Evolutionary conservation across 257 asterid species (phyloP).

Genomic region (Buddleja alternifolia): DNA sequence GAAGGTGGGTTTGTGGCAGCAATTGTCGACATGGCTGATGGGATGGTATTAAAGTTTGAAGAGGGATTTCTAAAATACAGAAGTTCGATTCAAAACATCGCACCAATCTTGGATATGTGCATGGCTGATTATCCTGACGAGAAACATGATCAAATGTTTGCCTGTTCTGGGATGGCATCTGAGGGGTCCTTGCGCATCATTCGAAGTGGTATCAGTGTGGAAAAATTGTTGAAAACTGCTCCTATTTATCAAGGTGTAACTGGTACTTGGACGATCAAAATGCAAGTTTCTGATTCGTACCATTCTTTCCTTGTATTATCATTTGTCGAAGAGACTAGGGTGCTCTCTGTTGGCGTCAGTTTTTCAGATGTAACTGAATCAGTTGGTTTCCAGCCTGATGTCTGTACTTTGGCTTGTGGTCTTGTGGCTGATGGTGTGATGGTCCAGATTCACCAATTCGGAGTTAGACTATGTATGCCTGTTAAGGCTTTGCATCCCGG

Average conservation of each 20-base stretch:
- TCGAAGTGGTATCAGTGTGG: slow-evolving; percentile 93
- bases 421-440: slow-evolving; percentile 74
- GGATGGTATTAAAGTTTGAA: slow-evolving; percentile 82
- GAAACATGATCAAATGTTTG: slow-evolving; percentile 90
- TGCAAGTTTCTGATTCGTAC: slow-evolving; percentile 67
- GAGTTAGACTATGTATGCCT: slow-evolving; percentile 85
- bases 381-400: slow-evolving; percentile 83
- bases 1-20: slow-evolving; percentile 84
- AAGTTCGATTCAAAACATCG: slow-evolving; percentile 86
- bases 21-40: slow-evolving; percentile 93
- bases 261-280: slow-evolving; percentile 88
- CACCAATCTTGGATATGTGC: slow-evolving; percentile 93
- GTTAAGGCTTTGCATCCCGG: slow-evolving; percentile 51
- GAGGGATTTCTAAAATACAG: slow-evolving; percentile 63
- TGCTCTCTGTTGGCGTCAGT: slow-evolving; percentile 93
- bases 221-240: slow-evolving; percentile 85
- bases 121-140: slow-evolving; percentile 81
- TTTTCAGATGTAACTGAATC: slow-evolving; percentile 93
- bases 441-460: slow-evolving; percentile 80
- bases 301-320: slow-evolving; percentile 92
- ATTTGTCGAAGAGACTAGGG: slow-evolving; percentile 96
- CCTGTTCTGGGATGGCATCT: slow-evolving; percentile 96
- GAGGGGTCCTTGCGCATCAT: slow-evolving; percentile 89
- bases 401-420: slow-evolving; percentile 96
- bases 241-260: slow-evolving; percentile 91